Conservation (phyloP, 805 yeast species). For the Wickerhamiella siamensis region DNA sequence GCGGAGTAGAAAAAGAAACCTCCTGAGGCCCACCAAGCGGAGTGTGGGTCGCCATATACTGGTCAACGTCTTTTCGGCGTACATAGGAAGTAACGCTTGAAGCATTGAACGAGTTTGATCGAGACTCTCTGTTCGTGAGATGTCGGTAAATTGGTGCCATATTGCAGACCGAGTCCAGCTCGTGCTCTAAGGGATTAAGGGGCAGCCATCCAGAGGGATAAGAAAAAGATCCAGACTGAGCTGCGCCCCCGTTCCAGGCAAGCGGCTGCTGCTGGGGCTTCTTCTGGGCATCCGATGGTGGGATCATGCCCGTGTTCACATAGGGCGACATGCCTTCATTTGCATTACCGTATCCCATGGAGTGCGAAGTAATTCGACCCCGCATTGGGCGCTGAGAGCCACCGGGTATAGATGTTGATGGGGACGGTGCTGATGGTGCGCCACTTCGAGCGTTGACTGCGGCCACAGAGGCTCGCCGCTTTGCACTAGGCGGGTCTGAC, state of each 20-base stretch:
- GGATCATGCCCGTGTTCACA: neutral
- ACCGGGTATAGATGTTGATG: neutral
- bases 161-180: slow-evolving; percentile 9
- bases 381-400: neutral
- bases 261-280: neutral
- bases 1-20: slow-evolving; percentile 75
- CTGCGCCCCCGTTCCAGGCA: neutral
- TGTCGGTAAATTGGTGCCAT: slow-evolving; percentile 10
- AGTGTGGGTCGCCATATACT: slow-evolving; percentile 9
- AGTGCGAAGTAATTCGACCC: neutral
- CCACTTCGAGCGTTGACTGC: neutral
- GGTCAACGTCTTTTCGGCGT: slow-evolving; percentile 30
- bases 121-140: slow-evolving; percentile 9
- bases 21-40: slow-evolving; percentile 38
- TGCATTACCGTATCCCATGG: neutral
- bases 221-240: neutral
- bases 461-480: slow-evolving; percentile 1
- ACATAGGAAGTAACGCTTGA: slow-evolving; percentile 47
- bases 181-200: slow-evolving; percentile 15
- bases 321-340: neutral
- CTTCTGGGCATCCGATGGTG: neutral
- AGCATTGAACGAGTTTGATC: slow-evolving; percentile 42
- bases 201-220: slow-evolving; percentile 6
- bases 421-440: neutral
- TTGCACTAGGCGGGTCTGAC: neutral